Evolutionary conservation across 2,329 filamentous ascomycete species (phyloP).

Genomic region (Amauroascus niger): DNA sequence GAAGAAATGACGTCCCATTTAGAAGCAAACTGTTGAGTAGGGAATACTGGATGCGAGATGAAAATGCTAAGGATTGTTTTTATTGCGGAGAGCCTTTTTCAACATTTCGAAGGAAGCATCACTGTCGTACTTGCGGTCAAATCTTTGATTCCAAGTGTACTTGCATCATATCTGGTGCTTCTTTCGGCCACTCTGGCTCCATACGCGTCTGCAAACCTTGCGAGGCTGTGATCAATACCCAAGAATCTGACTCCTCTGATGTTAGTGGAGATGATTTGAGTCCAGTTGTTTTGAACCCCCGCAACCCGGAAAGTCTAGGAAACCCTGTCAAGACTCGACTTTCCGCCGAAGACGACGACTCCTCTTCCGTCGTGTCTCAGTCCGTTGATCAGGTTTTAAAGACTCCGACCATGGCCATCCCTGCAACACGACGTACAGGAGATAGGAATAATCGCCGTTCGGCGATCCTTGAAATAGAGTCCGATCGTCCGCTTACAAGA

Average conservation of each 20-base stretch:
- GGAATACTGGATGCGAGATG: conserved; percentile 99
- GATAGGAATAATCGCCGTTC: conserved; percentile 77
- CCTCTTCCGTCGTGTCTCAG: conserved; percentile 39
- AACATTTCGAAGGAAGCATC: conserved; percentile 90
- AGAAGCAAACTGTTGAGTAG: conserved; percentile 81
- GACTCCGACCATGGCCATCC: conserved; percentile 55
- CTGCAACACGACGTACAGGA: conserved; percentile 54
- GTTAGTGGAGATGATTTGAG: conserved; percentile 64
- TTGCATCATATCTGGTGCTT: conserved; percentile 73
- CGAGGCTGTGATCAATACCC: conserved; percentile 78
- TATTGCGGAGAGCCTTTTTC: conserved; percentile 83
- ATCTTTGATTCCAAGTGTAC: conserved; percentile 98
- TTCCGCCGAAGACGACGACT: conserved; percentile 39
- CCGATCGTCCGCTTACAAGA: conserved; percentile 65
- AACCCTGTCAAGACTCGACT: conserved; percentile 36
- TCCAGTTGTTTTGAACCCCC: conserved; percentile 55
- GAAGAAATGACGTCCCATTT: conserved; percentile 35
- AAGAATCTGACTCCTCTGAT: conserved; percentile 84
- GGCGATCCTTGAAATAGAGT: conserved; percentile 80
- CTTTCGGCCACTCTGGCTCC: conserved; percentile 76
- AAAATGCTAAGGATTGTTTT: conserved; percentile 96
- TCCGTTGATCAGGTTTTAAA: conserved; percentile 39
- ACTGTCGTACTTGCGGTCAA: conserved; percentile 90
- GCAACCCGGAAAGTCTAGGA: conserved; percentile 49
- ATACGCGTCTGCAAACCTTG: conserved; percentile 89